Evolutionary conservation across 108 stramenopile genomes (phyloP).

Genomic region (Aurantiochytrium sp.): DNA sequence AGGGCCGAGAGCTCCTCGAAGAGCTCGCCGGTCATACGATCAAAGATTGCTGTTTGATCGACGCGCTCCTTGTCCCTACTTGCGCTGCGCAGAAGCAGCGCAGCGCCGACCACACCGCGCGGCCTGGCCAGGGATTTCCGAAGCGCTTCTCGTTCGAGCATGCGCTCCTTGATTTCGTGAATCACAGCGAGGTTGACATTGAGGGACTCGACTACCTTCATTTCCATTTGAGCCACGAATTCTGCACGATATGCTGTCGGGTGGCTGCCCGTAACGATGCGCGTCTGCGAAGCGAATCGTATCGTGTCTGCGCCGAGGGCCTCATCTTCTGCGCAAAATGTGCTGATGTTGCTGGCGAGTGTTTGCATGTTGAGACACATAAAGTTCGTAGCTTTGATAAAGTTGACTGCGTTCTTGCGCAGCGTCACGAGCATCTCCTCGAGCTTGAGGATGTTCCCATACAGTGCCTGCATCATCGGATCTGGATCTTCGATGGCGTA

Average conservation of each 20-base stretch:
- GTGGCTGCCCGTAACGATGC: background rate
- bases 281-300: background rate
- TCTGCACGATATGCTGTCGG: background rate
- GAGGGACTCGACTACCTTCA: background rate
- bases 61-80: background rate
- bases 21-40: background rate
- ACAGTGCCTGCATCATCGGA: constrained; percentile 15
- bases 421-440: background rate
- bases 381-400: background rate
- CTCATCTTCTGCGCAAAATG: constrained; percentile 3
- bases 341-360: background rate
- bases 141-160: background rate
- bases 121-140: background rate
- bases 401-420: background rate
- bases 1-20: constrained; percentile 12
- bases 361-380: background rate
- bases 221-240: background rate
- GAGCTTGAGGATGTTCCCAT: background rate
- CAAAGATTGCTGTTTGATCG: background rate
- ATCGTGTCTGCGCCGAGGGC: background rate
- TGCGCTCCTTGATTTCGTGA: background rate
- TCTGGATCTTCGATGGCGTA: background rate
- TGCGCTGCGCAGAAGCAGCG: background rate
- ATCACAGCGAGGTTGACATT: background rate
- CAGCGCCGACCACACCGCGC: background rate